Conservation (phyloP, 441 rosid species). For the Viola pubescens region DNA sequence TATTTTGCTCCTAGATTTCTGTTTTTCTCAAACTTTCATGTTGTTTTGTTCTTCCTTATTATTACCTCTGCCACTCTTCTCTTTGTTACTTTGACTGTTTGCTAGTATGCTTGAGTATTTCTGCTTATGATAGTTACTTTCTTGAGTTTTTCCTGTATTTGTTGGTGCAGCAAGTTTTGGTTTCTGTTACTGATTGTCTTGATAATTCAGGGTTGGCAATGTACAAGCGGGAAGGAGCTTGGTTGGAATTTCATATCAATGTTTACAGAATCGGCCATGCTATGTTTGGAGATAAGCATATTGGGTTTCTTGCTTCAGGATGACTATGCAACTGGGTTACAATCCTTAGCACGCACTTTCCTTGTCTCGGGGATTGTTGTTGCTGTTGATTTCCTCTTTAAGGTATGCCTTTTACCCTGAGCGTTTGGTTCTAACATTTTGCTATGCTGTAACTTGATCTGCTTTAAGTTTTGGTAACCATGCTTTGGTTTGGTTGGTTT, state of each 20-base stretch:
- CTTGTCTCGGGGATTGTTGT: constrained; percentile 59
- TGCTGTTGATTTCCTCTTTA: constrained; percentile 70
- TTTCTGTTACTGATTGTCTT: constrained; percentile 1
- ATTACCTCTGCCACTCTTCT: background rate
- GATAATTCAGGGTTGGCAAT: constrained; percentile 65
- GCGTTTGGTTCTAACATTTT: background rate
- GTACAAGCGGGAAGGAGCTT: constrained; percentile 61
- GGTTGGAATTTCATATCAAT: constrained; percentile 72
- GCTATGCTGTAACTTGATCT: too few relatives aligned
- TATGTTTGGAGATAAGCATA: constrained; percentile 90
- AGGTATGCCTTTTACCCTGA: constrained; percentile 47
- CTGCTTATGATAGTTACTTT: too few relatives aligned
- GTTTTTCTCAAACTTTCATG: too few relatives aligned
- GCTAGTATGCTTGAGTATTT: too few relatives aligned
- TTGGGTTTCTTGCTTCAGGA: constrained; percentile 86
- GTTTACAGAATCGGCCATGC: constrained; percentile 81
- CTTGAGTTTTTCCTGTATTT: background rate
- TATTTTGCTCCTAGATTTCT: too few relatives aligned
- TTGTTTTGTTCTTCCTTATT: too few relatives aligned
- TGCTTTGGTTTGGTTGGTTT: too few relatives aligned
- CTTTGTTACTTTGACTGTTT: too few relatives aligned
- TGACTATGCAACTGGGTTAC: constrained; percentile 66
- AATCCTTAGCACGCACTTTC: constrained; percentile 70
- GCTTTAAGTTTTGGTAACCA: too few relatives aligned
- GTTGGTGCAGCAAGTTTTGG: background rate